These are phyloP conservation scores for Ceratocystiopsis brevicomis DNA, from an alignment of 2,329 filamentous ascomycete species.

Conservation along the genomic window DNA sequence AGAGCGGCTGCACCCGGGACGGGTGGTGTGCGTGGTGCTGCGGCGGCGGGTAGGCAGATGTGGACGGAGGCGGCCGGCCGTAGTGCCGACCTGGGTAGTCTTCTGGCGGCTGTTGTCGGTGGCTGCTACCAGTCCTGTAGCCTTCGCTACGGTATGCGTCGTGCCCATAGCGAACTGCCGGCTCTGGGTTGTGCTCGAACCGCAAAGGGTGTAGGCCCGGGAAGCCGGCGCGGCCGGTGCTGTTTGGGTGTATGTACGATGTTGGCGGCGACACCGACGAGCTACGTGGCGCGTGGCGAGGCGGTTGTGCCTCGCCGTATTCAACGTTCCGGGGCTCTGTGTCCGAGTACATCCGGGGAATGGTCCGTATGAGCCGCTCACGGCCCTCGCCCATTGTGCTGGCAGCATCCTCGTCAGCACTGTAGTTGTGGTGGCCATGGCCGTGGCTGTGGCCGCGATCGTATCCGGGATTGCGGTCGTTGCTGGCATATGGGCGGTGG, in stretches of 20 bases:
- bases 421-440: background rate
- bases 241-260: background rate
- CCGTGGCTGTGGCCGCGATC: no score
- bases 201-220: no score
- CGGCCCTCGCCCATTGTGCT: no score
- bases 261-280: background rate
- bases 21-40: slow-evolving; percentile 1
- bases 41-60: background rate
- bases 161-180: background rate
- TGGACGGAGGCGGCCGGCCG: background rate
- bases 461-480: background rate
- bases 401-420: no score
- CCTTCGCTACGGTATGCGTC: no score
- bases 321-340: no score
- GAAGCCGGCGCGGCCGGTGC: background rate
- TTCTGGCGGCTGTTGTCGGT: background rate
- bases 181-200: background rate
- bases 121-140: no score
- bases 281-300: no score
- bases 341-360: no score
- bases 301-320: no score
- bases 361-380: no score
- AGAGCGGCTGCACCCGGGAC: slow-evolving; percentile 2
- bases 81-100: background rate
- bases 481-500: no score